Percentiles rank a stretch among this genome's conserved stretches.
Evolutionary conservation across 2,329 filamentous ascomycete genomes (phyloP).

Genomic region (Tricladium varicosporioides): DNA sequence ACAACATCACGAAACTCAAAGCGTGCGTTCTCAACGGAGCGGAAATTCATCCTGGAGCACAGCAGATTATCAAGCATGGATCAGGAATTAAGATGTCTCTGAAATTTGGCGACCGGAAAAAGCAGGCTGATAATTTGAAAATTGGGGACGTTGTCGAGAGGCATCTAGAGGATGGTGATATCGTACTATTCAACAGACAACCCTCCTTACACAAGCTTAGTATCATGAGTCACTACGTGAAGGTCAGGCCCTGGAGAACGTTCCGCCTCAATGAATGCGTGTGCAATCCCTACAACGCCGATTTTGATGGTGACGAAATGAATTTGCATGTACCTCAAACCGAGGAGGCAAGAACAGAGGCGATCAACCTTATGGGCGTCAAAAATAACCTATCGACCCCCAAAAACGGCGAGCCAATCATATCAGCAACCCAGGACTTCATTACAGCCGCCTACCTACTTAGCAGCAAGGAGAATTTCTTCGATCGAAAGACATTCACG

Average conservation of each 20-base stretch:
- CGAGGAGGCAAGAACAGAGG: constrained; percentile 92
- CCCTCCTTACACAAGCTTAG: constrained; percentile 97
- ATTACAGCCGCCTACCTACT: constrained; percentile 92
- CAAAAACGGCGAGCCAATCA: constrained; percentile 97
- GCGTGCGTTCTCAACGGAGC: constrained; percentile 73
- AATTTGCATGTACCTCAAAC: constrained; percentile 97
- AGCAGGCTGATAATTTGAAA: constrained; percentile 70
- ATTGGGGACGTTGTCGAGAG: constrained; percentile 90
- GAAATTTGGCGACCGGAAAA: constrained; percentile 69
- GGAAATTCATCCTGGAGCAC: constrained; percentile 82
- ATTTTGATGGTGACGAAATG: constrained; percentile 99
- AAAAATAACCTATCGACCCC: constrained; percentile 95
- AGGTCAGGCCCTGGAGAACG: constrained; percentile 90
- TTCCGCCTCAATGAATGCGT: constrained; percentile 98
- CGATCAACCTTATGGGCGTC: constrained; percentile 95
- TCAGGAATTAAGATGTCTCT: constrained; percentile 69
- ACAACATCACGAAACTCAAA: constrained; percentile 82
- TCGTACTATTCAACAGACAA: constrained; percentile 97
- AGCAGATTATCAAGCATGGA: constrained; percentile 72
- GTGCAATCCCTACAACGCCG: constrained; percentile 96
- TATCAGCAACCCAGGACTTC: constrained; percentile 98
- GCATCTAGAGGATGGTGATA: constrained; percentile 91
- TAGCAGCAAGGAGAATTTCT: constrained; percentile 91
- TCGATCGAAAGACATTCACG: constrained; percentile 81
- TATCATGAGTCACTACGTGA: constrained; percentile 94